Base-by-base conservation (phyloP, 352 stramenopile genomes). In the Aphanomyces euteiches region DNA sequence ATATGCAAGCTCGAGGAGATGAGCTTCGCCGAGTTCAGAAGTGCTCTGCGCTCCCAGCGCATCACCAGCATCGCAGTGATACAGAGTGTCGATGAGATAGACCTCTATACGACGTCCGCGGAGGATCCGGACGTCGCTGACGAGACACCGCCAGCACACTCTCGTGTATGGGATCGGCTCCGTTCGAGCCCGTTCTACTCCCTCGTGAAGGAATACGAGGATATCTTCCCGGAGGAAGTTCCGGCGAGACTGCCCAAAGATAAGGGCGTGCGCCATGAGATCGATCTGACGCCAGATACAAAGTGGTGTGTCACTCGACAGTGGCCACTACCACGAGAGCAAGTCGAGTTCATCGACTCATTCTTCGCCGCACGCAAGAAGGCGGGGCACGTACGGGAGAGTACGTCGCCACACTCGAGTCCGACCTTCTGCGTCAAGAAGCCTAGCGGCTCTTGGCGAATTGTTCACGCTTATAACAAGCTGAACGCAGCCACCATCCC, bases 381-480 rank as follows among this genome's bases (percentile, higher is more conserved):
- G 5, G 66, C 58, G 10, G 53, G 40, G 36, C 21, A 72, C 19
- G 72, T 79, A 47, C 47, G 73, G 28, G 45, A 64, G 47, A 75
- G 47, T 7, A 80, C 67, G 17, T 73, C 47, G 8, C 73, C 75
- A 12, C 66, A 77, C 48, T 54, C 60, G 39, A 53, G 38, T 34
- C 58, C 76, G 17, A 78, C 73, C 0, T 77, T 81, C 39, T 79
- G 74, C 47, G 61, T 79, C 0, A 58, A 64, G 2, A 77, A 81
- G 41, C 54, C 74, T 4, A 69, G 74, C 4, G 72, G 73, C 0
- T 40, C 38, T 17, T 78, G 74, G 74, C 37, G 72, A 13, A 79
- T 81, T 43, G 67, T 78, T 7, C 75, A 81, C 19, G 71, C 72
- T 40, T 77, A 72, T 56, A 79, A 80, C 60, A 81, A 78, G 56